phyloP scores from a whole-genome alignment of 2,329 filamentous ascomycete genomes.

The Fusarium tuaranense region DNA sequence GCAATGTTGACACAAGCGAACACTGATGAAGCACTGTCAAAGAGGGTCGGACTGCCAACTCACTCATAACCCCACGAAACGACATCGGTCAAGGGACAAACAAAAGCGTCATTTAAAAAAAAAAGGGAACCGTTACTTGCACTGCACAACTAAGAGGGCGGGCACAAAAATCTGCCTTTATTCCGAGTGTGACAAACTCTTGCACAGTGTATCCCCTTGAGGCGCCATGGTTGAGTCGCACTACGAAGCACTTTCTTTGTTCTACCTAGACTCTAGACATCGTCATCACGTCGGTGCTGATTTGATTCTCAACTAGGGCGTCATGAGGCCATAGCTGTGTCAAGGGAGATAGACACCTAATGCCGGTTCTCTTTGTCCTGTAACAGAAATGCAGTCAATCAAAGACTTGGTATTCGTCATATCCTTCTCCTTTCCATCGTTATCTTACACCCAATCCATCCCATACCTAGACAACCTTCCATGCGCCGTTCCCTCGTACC shows the following conservation, averaged over 20 bases:
- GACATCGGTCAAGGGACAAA: neutral
- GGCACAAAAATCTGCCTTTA: neutral
- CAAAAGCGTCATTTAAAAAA: neutral
- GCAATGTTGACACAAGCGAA: neutral
- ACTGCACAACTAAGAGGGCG: neutral
- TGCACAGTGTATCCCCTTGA: constrained; percentile 12
- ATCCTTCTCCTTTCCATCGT: constrained; percentile 1
- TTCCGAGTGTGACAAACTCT: constrained; percentile 23
- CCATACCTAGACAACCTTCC: constrained; percentile 1
- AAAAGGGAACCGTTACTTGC: neutral
- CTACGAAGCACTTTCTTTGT: constrained; percentile 32
- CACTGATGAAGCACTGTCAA: constrained; percentile 21
- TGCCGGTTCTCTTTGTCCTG: constrained; percentile 22
- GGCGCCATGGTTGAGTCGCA: constrained; percentile 21
- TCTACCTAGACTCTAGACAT: constrained; percentile 17
- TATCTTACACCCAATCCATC: constrained; percentile 17
- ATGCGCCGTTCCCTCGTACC: constrained; percentile 22
- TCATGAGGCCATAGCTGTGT: neutral
- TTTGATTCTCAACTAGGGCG: neutral
- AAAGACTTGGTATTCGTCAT: constrained; percentile 28
- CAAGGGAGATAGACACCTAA: neutral
- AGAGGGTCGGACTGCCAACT: neutral
- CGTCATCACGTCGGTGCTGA: neutral
- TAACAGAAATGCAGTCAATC: neutral
- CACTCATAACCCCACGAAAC: neutral